phyloP scores from a whole-genome alignment of 257 asterid species.

The Leonotis leonurus region DNA sequence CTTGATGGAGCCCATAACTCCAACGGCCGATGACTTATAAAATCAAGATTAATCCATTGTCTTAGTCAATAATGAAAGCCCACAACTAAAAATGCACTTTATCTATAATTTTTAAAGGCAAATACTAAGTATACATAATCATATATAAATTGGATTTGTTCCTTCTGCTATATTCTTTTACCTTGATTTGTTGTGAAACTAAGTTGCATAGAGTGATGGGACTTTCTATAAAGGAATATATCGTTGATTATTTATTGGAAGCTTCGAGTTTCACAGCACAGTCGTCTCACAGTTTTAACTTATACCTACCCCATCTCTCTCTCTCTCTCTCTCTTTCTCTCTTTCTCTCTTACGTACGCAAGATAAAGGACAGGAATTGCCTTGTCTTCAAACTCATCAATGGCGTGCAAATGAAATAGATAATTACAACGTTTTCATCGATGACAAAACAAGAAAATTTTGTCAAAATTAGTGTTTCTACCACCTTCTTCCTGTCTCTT shows the following conservation, averaged over 20 bases:
- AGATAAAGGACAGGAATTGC: constrained; percentile 8
- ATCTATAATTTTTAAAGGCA: not conserved
- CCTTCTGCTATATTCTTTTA: not conserved
- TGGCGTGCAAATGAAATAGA: constrained; percentile 20
- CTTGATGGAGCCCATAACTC: constrained; percentile 13
- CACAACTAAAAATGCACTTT: not conserved
- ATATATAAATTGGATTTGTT: not conserved
- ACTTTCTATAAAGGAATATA: constrained; percentile 11
- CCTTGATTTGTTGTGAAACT: constrained; percentile 13
- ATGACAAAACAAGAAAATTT: constrained; percentile 41
- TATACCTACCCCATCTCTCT: not conserved
- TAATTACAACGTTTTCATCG: constrained; percentile 37
- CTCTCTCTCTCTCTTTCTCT: not conserved
- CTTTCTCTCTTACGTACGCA: not conserved
- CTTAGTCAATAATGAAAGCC: constrained; percentile 2
- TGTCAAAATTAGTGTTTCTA: constrained; percentile 16
- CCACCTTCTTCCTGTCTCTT: constrained; percentile 21
- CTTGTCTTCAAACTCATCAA: constrained; percentile 25
- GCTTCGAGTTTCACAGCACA: constrained; percentile 2
- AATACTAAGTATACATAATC: too few species aligned
- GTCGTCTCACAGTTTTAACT: not conserved
- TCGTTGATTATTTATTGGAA: constrained; percentile 16
- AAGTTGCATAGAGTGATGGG: constrained; percentile 24
- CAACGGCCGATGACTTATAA: not conserved
- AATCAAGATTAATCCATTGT: constrained; percentile 1